Evolutionary conservation across 164 flowering plant species (phyloP).

Genomic region (Warburgia ugandensis): DNA sequence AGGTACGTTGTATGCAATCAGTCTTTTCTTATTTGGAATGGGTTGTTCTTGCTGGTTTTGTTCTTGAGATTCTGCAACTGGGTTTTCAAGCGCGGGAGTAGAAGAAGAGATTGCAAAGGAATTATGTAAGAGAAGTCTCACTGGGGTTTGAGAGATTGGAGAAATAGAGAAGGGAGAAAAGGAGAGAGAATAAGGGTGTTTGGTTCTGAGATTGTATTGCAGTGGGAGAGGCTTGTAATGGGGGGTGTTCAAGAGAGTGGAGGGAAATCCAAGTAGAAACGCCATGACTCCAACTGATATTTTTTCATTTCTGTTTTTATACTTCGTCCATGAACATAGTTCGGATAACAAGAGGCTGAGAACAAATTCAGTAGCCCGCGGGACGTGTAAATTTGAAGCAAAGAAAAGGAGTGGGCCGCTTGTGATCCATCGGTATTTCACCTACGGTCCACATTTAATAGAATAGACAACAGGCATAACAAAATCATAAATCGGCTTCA

Average conservation of each 20-base stretch:
- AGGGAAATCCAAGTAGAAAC: constrained; percentile 19
- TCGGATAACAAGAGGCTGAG: too few species aligned
- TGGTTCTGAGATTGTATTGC: constrained; percentile 11
- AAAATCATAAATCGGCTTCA: too few species aligned
- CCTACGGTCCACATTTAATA: too few species aligned
- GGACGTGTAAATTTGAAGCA: too few species aligned
- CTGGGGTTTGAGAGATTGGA: neutral
- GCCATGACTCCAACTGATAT: constrained; percentile 16
- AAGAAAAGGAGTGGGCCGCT: too few species aligned
- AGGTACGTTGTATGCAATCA: constrained; percentile 72
- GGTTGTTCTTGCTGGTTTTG: constrained; percentile 18
- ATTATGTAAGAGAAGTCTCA: too few species aligned
- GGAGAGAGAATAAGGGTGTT: constrained; percentile 4
- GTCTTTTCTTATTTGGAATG: constrained; percentile 23
- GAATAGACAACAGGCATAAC: too few species aligned
- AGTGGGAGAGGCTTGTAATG: constrained; percentile 1
- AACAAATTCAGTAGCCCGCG: too few species aligned
- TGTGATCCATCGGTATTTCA: too few species aligned
- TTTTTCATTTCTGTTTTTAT: too few species aligned
- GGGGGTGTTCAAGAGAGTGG: constrained; percentile 7
- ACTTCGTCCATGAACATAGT: too few species aligned
- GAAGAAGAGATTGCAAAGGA: constrained; percentile 3
- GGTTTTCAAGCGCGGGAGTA: constrained; percentile 8
- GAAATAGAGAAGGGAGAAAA: constrained; percentile 5
- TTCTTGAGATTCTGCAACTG: constrained; percentile 9